These are phyloP conservation scores for Yamadazyma dushanensis DNA, from an alignment of 1,139 yeast genomes.

Conservation along the genomic window DNA sequence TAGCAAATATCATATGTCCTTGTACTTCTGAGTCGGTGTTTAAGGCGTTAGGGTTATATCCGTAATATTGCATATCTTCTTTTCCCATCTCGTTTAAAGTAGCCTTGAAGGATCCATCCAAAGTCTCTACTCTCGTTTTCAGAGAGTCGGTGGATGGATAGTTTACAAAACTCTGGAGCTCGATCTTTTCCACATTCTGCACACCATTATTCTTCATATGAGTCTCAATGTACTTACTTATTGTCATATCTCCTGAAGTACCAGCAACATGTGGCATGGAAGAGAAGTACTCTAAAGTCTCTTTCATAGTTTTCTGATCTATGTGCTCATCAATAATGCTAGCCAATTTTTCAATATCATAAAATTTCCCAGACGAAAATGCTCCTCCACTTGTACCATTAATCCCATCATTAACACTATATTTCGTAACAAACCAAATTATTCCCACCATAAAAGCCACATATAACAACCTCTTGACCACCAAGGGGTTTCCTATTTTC, in stretches of 20 bases:
- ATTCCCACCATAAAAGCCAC: conserved; percentile 61
- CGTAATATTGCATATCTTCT: conserved; percentile 38
- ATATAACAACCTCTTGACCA: conserved; percentile 74
- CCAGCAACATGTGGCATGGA: conserved; percentile 89
- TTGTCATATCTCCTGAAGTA: conserved; percentile 75
- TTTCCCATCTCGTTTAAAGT: conserved; percentile 34
- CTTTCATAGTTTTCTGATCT: conserved; percentile 60
- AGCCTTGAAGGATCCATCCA: conserved; percentile 39
- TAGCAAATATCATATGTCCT: conserved; percentile 54
- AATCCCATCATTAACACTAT: conserved; percentile 52
- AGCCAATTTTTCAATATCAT: conserved; percentile 54
- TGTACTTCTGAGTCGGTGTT: conserved; percentile 47
- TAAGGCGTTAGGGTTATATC: conserved; percentile 71
- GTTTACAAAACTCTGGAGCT: conserved; percentile 57
- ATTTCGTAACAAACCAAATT: conserved; percentile 57
- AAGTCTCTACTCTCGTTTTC: conserved; percentile 31
- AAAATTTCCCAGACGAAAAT: conserved; percentile 59
- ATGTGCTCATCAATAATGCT: conserved; percentile 51
- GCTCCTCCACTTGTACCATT: conserved; percentile 43
- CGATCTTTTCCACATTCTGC: conserved; percentile 48
- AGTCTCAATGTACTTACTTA: conserved; percentile 63
- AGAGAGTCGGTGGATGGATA: conserved; percentile 37
- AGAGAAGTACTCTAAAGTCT: conserved; percentile 71
- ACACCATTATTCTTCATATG: conserved; percentile 61
- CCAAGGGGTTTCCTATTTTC: conserved; percentile 80